Conservation (phyloP, 148 eudicot genomes). For the Rhododendron kiyosumense region DNA sequence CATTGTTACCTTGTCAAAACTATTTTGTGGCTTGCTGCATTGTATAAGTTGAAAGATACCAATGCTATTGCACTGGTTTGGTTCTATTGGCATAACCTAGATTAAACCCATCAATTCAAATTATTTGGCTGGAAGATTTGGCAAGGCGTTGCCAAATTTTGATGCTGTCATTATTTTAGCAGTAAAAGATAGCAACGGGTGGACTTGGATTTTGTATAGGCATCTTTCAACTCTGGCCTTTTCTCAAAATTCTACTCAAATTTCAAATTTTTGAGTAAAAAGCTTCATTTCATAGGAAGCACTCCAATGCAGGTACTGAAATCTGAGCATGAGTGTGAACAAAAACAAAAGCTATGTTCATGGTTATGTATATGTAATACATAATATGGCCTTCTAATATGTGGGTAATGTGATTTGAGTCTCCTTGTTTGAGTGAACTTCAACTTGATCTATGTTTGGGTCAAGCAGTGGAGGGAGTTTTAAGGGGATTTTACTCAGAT, state of each 20-base stretch:
- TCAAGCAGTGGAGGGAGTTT: neutral
- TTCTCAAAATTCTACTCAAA: neutral
- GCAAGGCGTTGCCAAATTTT: neutral
- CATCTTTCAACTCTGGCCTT: neutral
- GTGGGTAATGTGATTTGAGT: neutral
- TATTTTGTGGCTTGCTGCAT: neutral
- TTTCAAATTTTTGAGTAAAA: neutral
- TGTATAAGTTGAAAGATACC: neutral
- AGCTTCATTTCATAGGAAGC: neutral
- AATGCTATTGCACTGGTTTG: neutral
- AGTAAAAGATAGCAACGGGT: neutral
- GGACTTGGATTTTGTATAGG: neutral
- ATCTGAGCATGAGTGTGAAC: neutral
- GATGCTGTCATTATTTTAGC: neutral
- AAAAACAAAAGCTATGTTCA: neutral
- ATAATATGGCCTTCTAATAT: neutral
- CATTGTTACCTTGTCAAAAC: neutral
- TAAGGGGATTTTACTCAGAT: neutral
- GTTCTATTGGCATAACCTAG: neutral
- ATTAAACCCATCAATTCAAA: neutral
- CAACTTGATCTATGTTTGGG: neutral
- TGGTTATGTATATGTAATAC: neutral
- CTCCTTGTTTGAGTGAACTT: neutral
- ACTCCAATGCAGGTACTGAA: neutral
- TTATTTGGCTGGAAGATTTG: neutral